A percentile compares a stretch with the other conserved stretches of the same genome.
Evolutionary conservation across 148 eudicot species (phyloP).

Genomic region (Rhododendron molle): DNA sequence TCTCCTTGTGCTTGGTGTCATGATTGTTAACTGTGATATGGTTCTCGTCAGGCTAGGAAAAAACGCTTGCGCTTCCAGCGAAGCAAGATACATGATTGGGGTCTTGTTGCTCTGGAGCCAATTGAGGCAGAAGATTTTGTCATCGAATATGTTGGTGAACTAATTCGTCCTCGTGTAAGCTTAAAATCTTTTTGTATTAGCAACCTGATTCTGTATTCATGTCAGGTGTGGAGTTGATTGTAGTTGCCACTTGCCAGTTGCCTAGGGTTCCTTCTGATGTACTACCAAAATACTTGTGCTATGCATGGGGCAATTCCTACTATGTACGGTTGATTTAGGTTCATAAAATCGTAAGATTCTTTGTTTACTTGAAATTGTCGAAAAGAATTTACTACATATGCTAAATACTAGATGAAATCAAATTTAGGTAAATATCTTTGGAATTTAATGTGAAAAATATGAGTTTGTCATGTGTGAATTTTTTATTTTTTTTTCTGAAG

Average conservation of each 20-base stretch:
- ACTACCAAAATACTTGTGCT: not conserved
- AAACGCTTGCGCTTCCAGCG: conserved; percentile 85
- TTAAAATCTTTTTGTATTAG: not conserved
- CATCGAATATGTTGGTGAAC: conserved; percentile 97
- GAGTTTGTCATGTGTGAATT: not conserved
- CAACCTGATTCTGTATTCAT: not conserved
- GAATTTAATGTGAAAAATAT: not conserved
- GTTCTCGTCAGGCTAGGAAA: conserved; percentile 69
- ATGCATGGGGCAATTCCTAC: not conserved
- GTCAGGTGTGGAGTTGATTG: not conserved
- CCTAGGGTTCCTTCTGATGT: not conserved
- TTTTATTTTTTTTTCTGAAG: too few relatives aligned
- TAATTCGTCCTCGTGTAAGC: conserved; percentile 87
- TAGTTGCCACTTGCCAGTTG: not conserved
- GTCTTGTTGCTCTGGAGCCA: conserved; percentile 91
- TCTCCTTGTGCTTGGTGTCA: not conserved
- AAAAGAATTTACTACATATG: not conserved
- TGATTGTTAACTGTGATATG: not conserved
- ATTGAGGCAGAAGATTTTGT: conserved; percentile 98
- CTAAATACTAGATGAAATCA: not conserved
- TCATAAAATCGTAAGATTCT: not conserved
- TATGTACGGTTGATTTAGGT: not conserved
- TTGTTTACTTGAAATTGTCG: not conserved
- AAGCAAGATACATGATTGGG: conserved; percentile 99
- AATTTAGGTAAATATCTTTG: not conserved